phyloP scores from a whole-genome alignment of 805 yeast genomes.

The Candida odintsovae region DNA sequence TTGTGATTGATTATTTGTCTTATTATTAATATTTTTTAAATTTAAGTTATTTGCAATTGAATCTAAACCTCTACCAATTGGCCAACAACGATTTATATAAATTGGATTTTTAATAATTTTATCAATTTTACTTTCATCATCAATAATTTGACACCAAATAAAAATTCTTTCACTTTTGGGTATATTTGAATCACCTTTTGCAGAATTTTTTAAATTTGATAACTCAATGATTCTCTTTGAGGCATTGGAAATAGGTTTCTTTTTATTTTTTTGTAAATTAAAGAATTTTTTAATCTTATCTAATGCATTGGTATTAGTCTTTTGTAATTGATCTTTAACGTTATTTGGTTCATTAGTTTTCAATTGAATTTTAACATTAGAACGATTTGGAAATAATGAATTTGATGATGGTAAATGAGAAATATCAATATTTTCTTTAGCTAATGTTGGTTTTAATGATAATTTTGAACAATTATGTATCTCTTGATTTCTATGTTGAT shows the following conservation, averaged over 20 bases:
- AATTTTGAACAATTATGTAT: constrained; percentile 15
- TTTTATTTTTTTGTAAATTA: constrained; percentile 4
- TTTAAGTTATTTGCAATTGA: constrained; percentile 14
- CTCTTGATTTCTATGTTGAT: constrained; percentile 21
- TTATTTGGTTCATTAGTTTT: constrained; percentile 16
- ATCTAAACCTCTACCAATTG: constrained; percentile 23
- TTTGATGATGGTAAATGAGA: constrained; percentile 21
- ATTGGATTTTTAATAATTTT: constrained; percentile 14
- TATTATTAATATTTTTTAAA: constrained; percentile 21
- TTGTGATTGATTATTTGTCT: constrained; percentile 16
- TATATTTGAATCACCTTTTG: constrained; percentile 21
- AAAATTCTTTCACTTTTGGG: constrained; percentile 15
- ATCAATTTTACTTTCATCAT: constrained; percentile 19
- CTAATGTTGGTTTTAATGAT: background rate
- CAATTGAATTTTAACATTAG: constrained; percentile 13
- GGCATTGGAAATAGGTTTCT: constrained; percentile 5
- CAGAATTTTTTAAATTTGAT: constrained; percentile 13
- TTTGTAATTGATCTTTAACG: constrained; percentile 3
- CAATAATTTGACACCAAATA: constrained; percentile 22
- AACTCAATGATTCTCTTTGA: constrained; percentile 19
- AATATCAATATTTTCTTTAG: constrained; percentile 9
- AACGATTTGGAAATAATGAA: constrained; percentile 22
- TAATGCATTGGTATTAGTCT: constrained; percentile 11
- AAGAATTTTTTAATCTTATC: constrained; percentile 18
- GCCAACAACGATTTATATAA: constrained; percentile 21